Base-by-base conservation (phyloP, 1,139 yeast genomes). In the Scheffersomyces parashehatae region DNA sequence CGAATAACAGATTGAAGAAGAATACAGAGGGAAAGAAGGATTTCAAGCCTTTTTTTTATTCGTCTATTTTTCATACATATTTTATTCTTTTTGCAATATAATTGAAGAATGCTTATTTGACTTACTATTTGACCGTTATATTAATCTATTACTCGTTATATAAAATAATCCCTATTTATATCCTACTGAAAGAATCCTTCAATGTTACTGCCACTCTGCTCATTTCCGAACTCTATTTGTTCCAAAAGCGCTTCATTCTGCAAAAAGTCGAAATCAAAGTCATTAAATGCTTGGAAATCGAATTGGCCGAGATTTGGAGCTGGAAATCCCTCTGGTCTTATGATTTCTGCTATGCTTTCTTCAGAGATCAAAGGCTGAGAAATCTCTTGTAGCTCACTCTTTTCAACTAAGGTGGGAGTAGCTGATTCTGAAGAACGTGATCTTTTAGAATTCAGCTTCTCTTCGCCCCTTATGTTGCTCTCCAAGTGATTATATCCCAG, bases 201-300 rank as follows among this genome's bases (percentile, higher is more conserved):
- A 34, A 51, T 37, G 13, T 47, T 29, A 32, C 49, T 44, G 31
- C 38, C 45, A 38, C 46, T 49, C 38, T 49, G 41, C 35, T 45
- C 49, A 7, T 47, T 48, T 3, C 46, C 49, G 20, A 46, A 46
- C 31, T 47, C 51, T 26, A 56, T 47, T 39, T 54, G 60, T 20
- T 51, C 59, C 40, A 63, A 50, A 36, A 64, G 51, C 24, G 48
- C 49, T 24, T 67, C 68, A 44, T 65, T 68, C 36, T 60, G 61
- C 35, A 70, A 54, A 42, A 69, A 63, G 38, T 69, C 74, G 40
- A 70, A 61, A 46, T 69, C 69, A 44, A 68, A 60, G 29, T 61
- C 51, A 29, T 55, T 56, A 31, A 57, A 52, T 28, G 40, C 47
- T 28, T 44, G 49, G 29, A 43, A 43, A n/a, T 47, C 48, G 28